Evolutionary conservation across 495 filamentous ascomycete species (phyloP), one percentile per base, ranked within the genome.

Genomic region (Tuber aestivum): DNA sequence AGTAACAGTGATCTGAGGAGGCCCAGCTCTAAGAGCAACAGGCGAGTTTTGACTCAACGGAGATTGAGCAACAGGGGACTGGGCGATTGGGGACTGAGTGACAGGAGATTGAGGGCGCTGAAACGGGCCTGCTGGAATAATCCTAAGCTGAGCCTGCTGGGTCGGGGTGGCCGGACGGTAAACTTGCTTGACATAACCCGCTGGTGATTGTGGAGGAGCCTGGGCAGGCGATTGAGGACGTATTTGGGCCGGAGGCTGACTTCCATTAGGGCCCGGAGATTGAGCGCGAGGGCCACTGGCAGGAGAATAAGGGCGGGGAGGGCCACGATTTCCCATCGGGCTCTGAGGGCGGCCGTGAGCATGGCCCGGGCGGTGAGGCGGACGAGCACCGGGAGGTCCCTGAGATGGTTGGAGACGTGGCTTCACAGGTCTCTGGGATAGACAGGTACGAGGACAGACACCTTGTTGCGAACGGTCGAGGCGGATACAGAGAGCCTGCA

Each of bases 351-450:
- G 77, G 14, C 69, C 41, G 37, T 75, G 76, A 73, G 88, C 87
- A 74, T 86, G 87, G 32, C 85, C 85, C 48, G 83, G 83, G 35
- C 84, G 83, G 12, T n/a, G n/a, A n/a, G n/a, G n/a, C n/a, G n/a
- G n/a, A n/a, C n/a, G n/a, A n/a, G n/a, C n/a, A n/a, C n/a, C n/a
- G n/a, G 85, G 83, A 20, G 85, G 82, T 75, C 85, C 82, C n/a
- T n/a, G n/a, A n/a, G n/a, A n/a, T n/a, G n/a, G n/a, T 71, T 83
- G 81, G 76, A 85, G 84, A 69, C 94, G 92, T 74, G 95, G 94
- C 86, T 97, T 97, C 79, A 98, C 91, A 71, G 95, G 93, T 72
- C 92, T 90, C 70, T 93, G 91, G 40, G 96, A 98, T 41, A 99
- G 88, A 85, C 96, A 98, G 48, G 94, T 97, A 45, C 95, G 90